Base-by-base conservation (phyloP, 257 asterid genomes). In the Lavandula angustifolia region DNA sequence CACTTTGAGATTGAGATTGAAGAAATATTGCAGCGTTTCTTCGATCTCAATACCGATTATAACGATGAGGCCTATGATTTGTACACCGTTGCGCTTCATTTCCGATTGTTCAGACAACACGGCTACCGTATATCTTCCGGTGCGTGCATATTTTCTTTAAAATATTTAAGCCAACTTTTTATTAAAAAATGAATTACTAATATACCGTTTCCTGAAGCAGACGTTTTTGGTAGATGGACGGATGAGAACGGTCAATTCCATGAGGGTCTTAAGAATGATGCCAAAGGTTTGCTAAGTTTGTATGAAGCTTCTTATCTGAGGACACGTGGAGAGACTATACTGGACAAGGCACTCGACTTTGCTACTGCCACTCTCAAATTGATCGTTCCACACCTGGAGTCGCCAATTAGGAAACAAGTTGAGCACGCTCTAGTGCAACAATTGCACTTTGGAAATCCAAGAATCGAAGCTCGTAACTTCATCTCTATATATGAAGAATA, bases 271-370 rank as follows among this genome's bases (percentile, higher is more conserved):
- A 51, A 51, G 68, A 31, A 10, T 11, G 68, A 61, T 64, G 59
- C 37, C 17, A 53, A 29, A 17, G 42, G 43, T 5, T 54, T 54
- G 60, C 22, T 54, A 1, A 54, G 60, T 14, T 33, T 54, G 43
- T 54, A 54, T n/a, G 60, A 54, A 54, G 60, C 60, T 1, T 32
- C 42, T 4, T 31, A 33, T n/a, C 22, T 54, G 22, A 54, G 59
- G 10, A 53, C 35, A 31, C 59, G n/a, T 53, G 59, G 59, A 10
- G 59, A 53, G 10, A 11, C 17, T 17, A 12, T 32, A 57, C 33
- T 75, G 0, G 80, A 75, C 5, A 76, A 65, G 0, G 75, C 77
- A 3, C 55, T 67, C 13, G 41, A 7, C 3, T 72, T 76, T 27
- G 2, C 75, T 6, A 67, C 55, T 0, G 14, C 34, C 3, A 57